Percentiles rank a stretch among this genome's conserved stretches.
Evolutionary conservation across 2,329 filamentous ascomycete species (phyloP).

Genomic region (Didymosphaeria variabile): DNA sequence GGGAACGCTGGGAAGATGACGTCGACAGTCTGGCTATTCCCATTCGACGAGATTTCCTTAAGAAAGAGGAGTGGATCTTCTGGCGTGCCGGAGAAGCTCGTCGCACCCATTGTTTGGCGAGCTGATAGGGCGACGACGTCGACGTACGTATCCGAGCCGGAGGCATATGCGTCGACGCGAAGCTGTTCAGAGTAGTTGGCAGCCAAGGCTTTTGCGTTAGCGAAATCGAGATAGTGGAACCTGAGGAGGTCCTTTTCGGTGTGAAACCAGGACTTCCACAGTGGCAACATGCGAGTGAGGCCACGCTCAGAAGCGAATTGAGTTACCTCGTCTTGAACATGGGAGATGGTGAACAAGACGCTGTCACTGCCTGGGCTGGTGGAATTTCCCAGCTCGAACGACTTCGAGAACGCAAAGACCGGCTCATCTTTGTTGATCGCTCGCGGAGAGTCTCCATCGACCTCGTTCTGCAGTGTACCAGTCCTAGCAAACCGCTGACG

Average conservation of each 20-base stretch:
- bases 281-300: slow-evolving; percentile 77
- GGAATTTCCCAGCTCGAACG: slow-evolving; percentile 42
- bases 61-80: slow-evolving; percentile 78
- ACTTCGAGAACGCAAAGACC: slow-evolving; percentile 74
- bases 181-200: slow-evolving; percentile 78
- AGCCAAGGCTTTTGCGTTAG: slow-evolving; percentile 69
- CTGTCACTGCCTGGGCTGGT: slow-evolving; percentile 47
- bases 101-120: slow-evolving; percentile 81
- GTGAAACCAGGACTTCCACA: slow-evolving; percentile 80
- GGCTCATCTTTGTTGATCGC: slow-evolving; percentile 80
- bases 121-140: slow-evolving; percentile 81
- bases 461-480: slow-evolving; percentile 70
- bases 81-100: slow-evolving; percentile 75
- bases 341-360: slow-evolving; percentile 77
- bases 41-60: slow-evolving; percentile 87
- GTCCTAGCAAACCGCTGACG: slow-evolving; percentile 74
- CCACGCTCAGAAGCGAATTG: slow-evolving; percentile 81
- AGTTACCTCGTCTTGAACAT: slow-evolving; percentile 80
- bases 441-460: slow-evolving; percentile 70
- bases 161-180: slow-evolving; percentile 74
- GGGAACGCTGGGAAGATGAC: slow-evolving; percentile 88
- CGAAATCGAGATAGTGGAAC: slow-evolving; percentile 81
- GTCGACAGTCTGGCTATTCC: slow-evolving; percentile 86
- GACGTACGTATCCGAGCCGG: slow-evolving; percentile 77
- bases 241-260: slow-evolving; percentile 69